A percentile compares a stretch with the other conserved stretches of the same genome.
phyloP scores from a whole-genome alignment of 176 grass and related monocot species.

The Hsuehochloa calcarea region DNA sequence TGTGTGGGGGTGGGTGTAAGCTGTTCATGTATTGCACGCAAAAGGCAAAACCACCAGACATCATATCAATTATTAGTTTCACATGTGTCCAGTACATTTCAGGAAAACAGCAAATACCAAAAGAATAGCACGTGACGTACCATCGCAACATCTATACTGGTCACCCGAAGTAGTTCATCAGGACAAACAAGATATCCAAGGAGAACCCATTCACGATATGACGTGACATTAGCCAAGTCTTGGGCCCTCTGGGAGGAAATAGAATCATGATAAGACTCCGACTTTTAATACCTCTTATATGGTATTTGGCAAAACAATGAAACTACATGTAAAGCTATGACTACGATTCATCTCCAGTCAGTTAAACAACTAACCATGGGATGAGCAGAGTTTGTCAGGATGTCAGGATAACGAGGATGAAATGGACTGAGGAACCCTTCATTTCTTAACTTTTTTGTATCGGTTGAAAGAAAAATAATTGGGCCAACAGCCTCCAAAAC shows the following conservation, averaged over 20 bases:
- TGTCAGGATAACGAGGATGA: constrained; percentile 98
- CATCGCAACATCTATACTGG: constrained; percentile 97
- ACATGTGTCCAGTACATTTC: not conserved
- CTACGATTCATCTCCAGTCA: constrained; percentile 4
- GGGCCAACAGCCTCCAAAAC: constrained; percentile 94
- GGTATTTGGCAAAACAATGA: constrained; percentile 17
- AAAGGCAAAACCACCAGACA: not conserved
- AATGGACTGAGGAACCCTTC: constrained; percentile 98
- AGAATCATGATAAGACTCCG: constrained; percentile 20
- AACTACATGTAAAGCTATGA: not conserved
- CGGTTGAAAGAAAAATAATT: constrained; percentile 96
- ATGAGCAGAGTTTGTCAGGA: constrained; percentile 97
- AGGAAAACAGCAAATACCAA: constrained; percentile 23
- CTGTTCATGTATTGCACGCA: not conserved
- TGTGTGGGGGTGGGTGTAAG: not conserved
- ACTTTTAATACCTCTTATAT: constrained; percentile 12
- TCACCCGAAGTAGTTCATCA: constrained; percentile 96
- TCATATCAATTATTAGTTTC: not conserved
- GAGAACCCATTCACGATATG: constrained; percentile 92
- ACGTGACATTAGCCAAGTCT: constrained; percentile 99
- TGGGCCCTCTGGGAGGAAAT: constrained; percentile 85
- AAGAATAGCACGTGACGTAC: constrained; percentile 37
- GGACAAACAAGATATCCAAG: constrained; percentile 97
- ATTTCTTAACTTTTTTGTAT: constrained; percentile 98
- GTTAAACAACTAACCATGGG: constrained; percentile 72